Conservation (phyloP, 257 asterid species). For the Misopates orontium region DNA sequence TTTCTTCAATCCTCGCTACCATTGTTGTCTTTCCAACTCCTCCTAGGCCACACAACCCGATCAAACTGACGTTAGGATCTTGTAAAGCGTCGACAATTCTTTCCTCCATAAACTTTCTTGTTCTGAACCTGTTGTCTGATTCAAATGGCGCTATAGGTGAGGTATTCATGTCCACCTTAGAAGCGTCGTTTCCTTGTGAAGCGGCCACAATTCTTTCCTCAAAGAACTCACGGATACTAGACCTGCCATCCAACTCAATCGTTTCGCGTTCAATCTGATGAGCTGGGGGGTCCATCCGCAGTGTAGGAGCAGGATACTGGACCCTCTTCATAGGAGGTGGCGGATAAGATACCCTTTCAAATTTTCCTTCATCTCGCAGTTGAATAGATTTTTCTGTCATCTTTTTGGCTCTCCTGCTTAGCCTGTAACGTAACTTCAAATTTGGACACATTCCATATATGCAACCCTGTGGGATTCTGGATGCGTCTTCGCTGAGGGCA, state of each 20-base stretch:
- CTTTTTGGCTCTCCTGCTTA: conserved; percentile 22
- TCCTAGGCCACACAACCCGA: conserved; percentile 33
- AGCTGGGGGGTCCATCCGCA: not conserved
- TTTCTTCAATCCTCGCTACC: conserved; percentile 13
- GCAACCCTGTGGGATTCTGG: conserved; percentile 16
- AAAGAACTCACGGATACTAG: not conserved
- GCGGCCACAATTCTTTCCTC: too few species aligned
- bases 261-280: not conserved
- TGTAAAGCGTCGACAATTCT: conserved; percentile 13
- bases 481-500: conserved; percentile 1
- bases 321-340: not conserved
- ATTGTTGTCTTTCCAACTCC: conserved; percentile 28
- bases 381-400: not conserved
- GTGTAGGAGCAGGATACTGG: not conserved
- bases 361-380: conserved; percentile 19
- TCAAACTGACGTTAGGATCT: not conserved
- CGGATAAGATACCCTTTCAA: conserved; percentile 15
- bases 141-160: not conserved
- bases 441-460: conserved; percentile 19
- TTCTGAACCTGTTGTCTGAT: not conserved
- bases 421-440: conserved; percentile 9
- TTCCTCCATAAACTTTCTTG: conserved; percentile 10
- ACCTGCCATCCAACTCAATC: not conserved
- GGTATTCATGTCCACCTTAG: not conserved
- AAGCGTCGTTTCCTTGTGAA: not conserved